These are phyloP conservation scores for Clitopilus passeckerianus DNA, from an alignment of 768 basidiomycete species.

Conservation along the genomic window DNA sequence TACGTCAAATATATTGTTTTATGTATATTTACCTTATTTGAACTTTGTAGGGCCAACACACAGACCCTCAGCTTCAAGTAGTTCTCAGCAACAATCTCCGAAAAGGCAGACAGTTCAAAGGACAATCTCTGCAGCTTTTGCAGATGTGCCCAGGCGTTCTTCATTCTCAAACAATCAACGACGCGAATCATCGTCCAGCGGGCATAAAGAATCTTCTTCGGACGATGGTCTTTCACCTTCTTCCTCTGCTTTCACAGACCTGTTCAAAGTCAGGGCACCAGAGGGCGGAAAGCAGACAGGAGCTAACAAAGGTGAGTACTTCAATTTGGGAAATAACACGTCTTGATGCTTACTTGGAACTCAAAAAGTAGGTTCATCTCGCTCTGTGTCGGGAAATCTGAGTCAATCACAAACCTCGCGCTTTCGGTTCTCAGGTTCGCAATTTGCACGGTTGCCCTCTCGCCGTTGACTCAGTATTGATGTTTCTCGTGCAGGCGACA, in stretches of 20 bases:
- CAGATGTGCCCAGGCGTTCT: no score
- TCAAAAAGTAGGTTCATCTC: background rate
- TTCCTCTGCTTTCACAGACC: background rate
- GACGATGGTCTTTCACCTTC: background rate
- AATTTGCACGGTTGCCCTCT: background rate
- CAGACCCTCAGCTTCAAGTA: background rate
- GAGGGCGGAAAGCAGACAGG: background rate
- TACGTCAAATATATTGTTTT: background rate
- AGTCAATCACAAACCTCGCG: background rate
- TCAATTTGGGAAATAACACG: background rate
- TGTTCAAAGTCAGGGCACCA: background rate
- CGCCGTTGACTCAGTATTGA: background rate
- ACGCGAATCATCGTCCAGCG: background rate
- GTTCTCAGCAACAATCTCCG: background rate
- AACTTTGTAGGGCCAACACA: background rate
- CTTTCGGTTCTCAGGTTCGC: background rate
- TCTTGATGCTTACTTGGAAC: background rate
- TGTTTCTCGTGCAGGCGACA: background rate
- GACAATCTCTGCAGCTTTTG: background rate
- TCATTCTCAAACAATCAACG: background rate
- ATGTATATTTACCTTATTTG: background rate
- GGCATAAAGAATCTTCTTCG: background rate
- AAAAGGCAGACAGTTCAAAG: background rate
- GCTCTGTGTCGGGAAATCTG: background rate
- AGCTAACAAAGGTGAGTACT: background rate